Evolutionary conservation across 768 basidiomycete species (phyloP), one percentile per base, ranked within the genome.

Genomic region (Trametes cinnabarina): DNA sequence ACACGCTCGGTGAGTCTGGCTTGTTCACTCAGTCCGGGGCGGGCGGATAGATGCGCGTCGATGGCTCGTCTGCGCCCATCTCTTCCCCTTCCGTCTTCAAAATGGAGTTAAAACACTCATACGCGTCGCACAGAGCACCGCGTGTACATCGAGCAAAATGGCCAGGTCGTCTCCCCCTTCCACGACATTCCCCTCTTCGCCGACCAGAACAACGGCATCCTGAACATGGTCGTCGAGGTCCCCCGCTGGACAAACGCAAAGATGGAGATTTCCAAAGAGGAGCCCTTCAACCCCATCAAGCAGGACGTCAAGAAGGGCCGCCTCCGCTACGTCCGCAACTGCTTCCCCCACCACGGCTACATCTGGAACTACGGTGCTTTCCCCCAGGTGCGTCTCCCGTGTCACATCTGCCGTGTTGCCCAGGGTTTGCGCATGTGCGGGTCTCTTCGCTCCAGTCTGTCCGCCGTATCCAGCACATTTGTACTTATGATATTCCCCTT

Each of bases 291-390:
- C 79, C 97, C 97, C 68, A 98, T 99, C 88, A 96, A 97, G 75
- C 97, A 99, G 79, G 96, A 98, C 74, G 88, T 91, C 74, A 98
- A 97, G 80, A 94, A 92, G 77, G 93, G 93, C 68, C 92, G 90
- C 70, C 78, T 98, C 74, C 91, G 97, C 68, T 98, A 82, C 76
- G 97, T 99, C 66, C 89, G 97, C 77, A 98, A 98, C 83, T 98
- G 97, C 77, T 99, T 99, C 90, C 97, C 97, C 66, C 97, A 99
- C 81, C 95, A 98, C 72, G 96, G 97, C 35, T 95, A 98, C 82
- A 94, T 99, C 81, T 99, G 97, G 97, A 99, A 99, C 83, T 99
- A 99, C 71, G 96, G 96, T 68, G 94, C 95, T 58, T 97, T 99
- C 86, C 96, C 96, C 61, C 94, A 96, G 85, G 94, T 88, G 55